A percentile compares a stretch with the other conserved stretches of the same genome.
Evolutionary conservation across 768 basidiomycete genomes (phyloP).

Genomic region (Amyloporia xantha): DNA sequence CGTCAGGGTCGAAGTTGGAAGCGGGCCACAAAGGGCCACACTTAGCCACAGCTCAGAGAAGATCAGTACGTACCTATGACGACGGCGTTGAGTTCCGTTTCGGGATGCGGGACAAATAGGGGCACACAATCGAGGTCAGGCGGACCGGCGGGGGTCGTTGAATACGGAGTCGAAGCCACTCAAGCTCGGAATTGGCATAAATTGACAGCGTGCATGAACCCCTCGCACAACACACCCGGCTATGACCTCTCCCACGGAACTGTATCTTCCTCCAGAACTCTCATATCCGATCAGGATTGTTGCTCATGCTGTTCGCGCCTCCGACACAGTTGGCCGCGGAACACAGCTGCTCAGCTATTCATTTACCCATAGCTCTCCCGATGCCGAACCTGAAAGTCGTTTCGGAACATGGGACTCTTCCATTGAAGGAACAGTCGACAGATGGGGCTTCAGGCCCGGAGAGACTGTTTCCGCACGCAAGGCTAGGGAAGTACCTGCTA

Average conservation of each 20-base stretch:
- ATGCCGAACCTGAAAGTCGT: conserved; percentile 53
- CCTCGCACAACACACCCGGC: not conserved
- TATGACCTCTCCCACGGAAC: conserved; percentile 62
- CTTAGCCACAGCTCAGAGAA: no score
- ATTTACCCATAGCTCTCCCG: conserved; percentile 54
- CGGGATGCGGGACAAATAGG: not conserved
- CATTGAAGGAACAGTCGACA: conserved; percentile 69
- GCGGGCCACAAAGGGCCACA: no score
- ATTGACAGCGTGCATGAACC: not conserved
- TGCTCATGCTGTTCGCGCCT: conserved; percentile 48
- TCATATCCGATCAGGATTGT: conserved; percentile 85
- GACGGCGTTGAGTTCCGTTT: conserved; percentile 8
- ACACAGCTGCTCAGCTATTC: conserved; percentile 80
- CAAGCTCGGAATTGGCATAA: no score
- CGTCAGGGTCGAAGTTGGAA: no score
- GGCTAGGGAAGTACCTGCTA: conserved; percentile 53
- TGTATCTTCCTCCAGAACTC: conserved; percentile 69
- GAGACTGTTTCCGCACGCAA: conserved; percentile 55
- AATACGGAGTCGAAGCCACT: not conserved
- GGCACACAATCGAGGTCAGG: not conserved
- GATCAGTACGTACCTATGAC: not conserved
- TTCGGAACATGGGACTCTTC: conserved; percentile 91
- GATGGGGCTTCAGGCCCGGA: conserved; percentile 63
- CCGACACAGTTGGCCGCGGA: conserved; percentile 54
- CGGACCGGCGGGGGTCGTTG: not conserved